Base-by-base conservation (phyloP, 2,329 filamentous ascomycete species). In the Monosporascus sp. region DNA sequence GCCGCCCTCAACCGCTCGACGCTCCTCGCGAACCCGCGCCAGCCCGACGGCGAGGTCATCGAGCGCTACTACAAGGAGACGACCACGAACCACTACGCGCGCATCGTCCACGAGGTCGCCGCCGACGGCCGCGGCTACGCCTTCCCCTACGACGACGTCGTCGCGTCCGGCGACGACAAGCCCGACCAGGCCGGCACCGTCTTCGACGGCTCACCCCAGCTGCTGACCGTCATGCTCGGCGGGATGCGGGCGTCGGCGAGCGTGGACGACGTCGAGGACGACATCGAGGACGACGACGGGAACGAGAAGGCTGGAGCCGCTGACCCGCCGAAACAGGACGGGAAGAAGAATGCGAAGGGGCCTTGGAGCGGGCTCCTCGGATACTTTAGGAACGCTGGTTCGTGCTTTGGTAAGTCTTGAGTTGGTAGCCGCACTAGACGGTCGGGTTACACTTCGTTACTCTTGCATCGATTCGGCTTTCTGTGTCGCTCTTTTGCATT, bases 1-100 rank as follows among this genome's bases (percentile, higher is more conserved):
- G 89, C 89, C 1, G 88, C 86, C 1, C 82, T 93, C 63, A 90
- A 92, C 70, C 79, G 89, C 22, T 84, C 81, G 37, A 92, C 87
- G 11, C 70, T 94, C 55, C 69, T 88, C 48, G 64, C 69, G 20
- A 71, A 79, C 60, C 50, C 66, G n/a, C 61, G 63, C 58, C 83
- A 80, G 70, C 83, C 81, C 15, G 73, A 79, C 51, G 72, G 74
- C 49, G 79, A 81, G 64, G 56, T 62, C 1, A 69, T 77, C 2
- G 64, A 63, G 6, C 66, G 63, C 8, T 87, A 84, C 64, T 88
- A 88, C 68, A 58, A 66, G 41, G 68, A 77, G 15, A 52, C 60
- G 3, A 67, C 80, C 47, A 87, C 84, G 43, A 88, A 89, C 68
- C 84, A 89, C 66, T 89, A 86, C 65, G 72, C 82, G 47, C 75